Base-by-base conservation (phyloP, 2,329 filamentous ascomycete species). In the Emericellopsis cladophorae region DNA sequence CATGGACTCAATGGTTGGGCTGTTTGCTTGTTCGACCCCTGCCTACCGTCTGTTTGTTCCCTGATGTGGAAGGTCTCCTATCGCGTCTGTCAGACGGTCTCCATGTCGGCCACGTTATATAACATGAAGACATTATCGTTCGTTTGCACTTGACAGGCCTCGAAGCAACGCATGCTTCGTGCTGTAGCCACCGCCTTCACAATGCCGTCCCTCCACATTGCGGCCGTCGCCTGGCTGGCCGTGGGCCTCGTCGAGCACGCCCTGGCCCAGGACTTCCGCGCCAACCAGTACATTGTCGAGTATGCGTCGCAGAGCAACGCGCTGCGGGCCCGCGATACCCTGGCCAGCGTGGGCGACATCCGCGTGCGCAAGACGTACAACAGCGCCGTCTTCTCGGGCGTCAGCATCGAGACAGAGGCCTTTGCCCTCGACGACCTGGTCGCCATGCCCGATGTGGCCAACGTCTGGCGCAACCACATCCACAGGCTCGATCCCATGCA, bases 321-420 rank as follows among this genome's bases (percentile, higher is more conserved):
- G 6, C 7, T 36, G 15, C 18, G 12, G 34, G 22, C 34, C 7
- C 34, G 34, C 34, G 34, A 36, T 14, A 22, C 11, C 34, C 16
- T 36, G 34, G 34, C 14, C 14, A 36, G 34, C 34, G 7, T 21
- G 34, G 34, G 34, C 15, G 42, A 32, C 15, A 44, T 46, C 34
- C 35, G 38, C 38, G 40, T 45, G 16, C 26, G 42, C 29, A 38
- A 39, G 29, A 40, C 45, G 22, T 46, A 45, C 34, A 40, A 46
- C 18, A 46, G 43, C 31, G 39, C 46, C n/a, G 33, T 53, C 37
- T 53, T 53, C 37, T 48, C 42, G 16, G 51, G 50, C 6, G 48
- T 47, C n/a, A 49, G 46, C 31, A 41, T 54, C 37, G 46, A 49
- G 45, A 45, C 41, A 1, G 36, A 45, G 3, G 40, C 32, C 7